Base-by-base conservation (phyloP, 169 alveolate species). In the Eimeria maxima region DNA sequence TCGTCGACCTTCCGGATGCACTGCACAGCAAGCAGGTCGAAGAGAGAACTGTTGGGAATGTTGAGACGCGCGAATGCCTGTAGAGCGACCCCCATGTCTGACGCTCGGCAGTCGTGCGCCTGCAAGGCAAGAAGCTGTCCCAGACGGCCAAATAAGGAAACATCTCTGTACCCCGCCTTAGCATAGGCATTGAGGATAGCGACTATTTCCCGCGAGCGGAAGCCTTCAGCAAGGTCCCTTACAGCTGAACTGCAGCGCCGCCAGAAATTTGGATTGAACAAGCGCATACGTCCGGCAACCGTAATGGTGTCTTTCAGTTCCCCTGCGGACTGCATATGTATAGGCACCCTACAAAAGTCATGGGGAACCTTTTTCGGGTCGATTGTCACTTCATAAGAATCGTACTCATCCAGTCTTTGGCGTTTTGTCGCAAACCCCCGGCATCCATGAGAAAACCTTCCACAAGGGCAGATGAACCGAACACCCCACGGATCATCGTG, bases 171-270 rank as follows among this genome's bases (percentile, higher is more conserved):
- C 6, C 81, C 38, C 27, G 94, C 95, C 63, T 90, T 91, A 5
- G 95, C 95, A 92, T 89, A 95, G 27, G 95, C 95, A 47, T 89
- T 95, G 27, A 95, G 89, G 11, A 90, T 90, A 0, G 78, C 67
- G 73, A 88, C 95, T 29, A 95, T 86, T 45, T 95, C 97, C 63
- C 94, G 24, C 57, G 81, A 73, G n/a, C 94, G 87, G 95, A 90
- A 90, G 42, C 92, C 91, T n/a, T 42, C 38, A 47, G 93, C 60
- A 4, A 89, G 50, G 53, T 95, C 97, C 45, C n/a, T 29, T 27
- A 90, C 94, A 24, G 97, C 97, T 11, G 94, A 42, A n/a, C 94
- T 81, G 95, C 97, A 95, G 50, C 95, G 95, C 93, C 53, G n/a
- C 97, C 97, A 95, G 86, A 95, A 95, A 22, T 95, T 90, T 2